A percentile compares a stretch with the other conserved stretches of the same genome.
Evolutionary conservation across 2,329 filamentous ascomycete genomes (phyloP).

Genomic region (Nemania diffusa): DNA sequence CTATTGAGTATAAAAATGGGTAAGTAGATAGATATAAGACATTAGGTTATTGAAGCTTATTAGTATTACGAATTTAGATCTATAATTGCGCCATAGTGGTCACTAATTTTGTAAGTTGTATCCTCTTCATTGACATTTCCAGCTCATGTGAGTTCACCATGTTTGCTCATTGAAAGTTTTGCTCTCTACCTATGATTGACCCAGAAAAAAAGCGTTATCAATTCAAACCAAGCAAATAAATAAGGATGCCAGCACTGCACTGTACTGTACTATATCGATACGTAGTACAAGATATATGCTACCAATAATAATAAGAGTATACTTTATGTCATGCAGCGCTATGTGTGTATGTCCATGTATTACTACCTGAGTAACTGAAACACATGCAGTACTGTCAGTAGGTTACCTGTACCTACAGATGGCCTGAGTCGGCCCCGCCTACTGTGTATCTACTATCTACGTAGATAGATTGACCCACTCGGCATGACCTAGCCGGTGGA

Average conservation of each 20-base stretch:
- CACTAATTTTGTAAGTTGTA: background rate
- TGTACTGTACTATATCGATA: too few relatives aligned
- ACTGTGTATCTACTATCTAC: too few relatives aligned
- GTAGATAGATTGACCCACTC: slow-evolving; percentile 13
- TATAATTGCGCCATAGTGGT: background rate
- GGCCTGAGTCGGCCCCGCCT: background rate
- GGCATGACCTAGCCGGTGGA: slow-evolving; percentile 17
- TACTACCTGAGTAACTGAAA: background rate
- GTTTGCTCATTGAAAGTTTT: background rate
- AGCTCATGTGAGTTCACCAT: background rate
- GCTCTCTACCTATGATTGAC: too few relatives aligned
- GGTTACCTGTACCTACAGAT: background rate
- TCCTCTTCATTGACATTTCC: background rate
- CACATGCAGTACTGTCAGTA: background rate
- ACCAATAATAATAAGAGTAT: too few relatives aligned
- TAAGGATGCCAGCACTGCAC: too few relatives aligned
- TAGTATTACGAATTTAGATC: background rate
- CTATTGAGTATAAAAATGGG: too few relatives aligned
- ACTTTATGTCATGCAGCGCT: background rate
- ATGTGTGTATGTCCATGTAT: background rate
- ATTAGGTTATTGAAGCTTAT: too few relatives aligned
- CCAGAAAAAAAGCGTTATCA: background rate
- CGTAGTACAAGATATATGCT: too few relatives aligned
- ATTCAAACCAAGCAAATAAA: background rate
- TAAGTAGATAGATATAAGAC: too few relatives aligned